phyloP scores from a whole-genome alignment of 148 eudicot species.

The Amaranthus hypochondriacus region DNA sequence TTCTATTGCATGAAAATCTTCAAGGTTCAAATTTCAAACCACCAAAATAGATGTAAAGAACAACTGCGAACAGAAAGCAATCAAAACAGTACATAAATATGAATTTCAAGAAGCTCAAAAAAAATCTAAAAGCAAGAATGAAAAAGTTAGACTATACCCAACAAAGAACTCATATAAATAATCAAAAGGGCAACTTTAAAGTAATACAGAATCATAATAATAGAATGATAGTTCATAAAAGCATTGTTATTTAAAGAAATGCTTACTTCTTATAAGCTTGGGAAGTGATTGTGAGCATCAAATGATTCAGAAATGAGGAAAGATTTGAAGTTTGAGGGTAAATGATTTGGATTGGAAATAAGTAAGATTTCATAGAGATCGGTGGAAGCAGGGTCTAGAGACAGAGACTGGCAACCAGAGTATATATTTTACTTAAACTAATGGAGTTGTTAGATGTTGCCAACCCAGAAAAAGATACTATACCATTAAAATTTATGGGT shows the following conservation, averaged over 20 bases:
- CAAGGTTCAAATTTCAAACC: background rate
- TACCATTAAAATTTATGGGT: no score
- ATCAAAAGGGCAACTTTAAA: slow-evolving; percentile 15
- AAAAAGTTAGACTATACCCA: slow-evolving; percentile 11
- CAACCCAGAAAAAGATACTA: no score
- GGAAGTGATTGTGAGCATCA: slow-evolving; percentile 11
- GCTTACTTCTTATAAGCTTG: slow-evolving; percentile 19
- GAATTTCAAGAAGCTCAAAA: slow-evolving; percentile 5
- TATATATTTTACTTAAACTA: no score
- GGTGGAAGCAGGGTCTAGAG: no score
- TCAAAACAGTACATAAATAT: background rate
- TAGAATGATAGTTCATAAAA: background rate
- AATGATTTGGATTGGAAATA: background rate
- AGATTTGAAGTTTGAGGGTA: background rate
- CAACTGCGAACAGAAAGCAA: slow-evolving; percentile 20
- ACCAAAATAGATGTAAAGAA: slow-evolving; percentile 7
- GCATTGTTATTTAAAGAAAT: background rate
- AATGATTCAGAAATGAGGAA: background rate
- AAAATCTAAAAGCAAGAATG: background rate
- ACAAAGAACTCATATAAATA: slow-evolving; percentile 1
- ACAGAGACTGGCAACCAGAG: no score
- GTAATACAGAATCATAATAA: slow-evolving; percentile 12
- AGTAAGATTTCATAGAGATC: no score
- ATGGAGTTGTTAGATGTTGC: no score
- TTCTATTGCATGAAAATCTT: slow-evolving; percentile 1